Percentiles rank a stretch among this genome's conserved stretches.
Evolutionary conservation across 2,329 filamentous ascomycete species (phyloP).

Genomic region (Neonectria neomacrospora): DNA sequence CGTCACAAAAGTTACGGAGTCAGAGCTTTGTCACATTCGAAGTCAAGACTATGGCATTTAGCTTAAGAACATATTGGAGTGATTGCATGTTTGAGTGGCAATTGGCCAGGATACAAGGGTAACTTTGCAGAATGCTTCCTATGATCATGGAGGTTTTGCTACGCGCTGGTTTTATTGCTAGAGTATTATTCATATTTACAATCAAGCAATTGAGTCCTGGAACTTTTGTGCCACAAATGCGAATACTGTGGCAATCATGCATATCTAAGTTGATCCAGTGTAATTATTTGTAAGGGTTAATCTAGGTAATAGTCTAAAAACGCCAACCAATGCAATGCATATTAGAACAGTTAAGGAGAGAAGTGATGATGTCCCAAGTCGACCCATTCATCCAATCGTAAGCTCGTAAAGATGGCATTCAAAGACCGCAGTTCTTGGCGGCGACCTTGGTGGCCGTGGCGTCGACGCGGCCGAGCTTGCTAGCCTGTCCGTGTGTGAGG

Average conservation of each 20-base stretch:
- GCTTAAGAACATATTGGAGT: neutral
- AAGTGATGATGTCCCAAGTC: slow-evolving; percentile 29
- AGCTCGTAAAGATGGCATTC: slow-evolving; percentile 33
- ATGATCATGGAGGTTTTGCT: neutral
- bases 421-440: slow-evolving; percentile 56
- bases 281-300: slow-evolving; percentile 26
- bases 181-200: neutral
- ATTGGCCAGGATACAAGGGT: neutral
- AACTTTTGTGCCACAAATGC: neutral
- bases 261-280: slow-evolving; percentile 39
- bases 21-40: neutral
- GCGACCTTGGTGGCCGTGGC: slow-evolving; percentile 59
- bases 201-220: neutral
- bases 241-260: slow-evolving; percentile 13
- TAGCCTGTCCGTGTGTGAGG: slow-evolving; percentile 64
- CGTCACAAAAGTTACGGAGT: neutral
- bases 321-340: slow-evolving; percentile 38
- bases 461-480: slow-evolving; percentile 63
- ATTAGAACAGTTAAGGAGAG: slow-evolving; percentile 41
- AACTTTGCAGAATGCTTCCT: neutral
- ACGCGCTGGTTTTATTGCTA: neutral
- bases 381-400: slow-evolving; percentile 18
- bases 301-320: slow-evolving; percentile 32
- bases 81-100: neutral
- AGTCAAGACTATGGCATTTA: neutral